Evolutionary conservation across 768 basidiomycete genomes (phyloP), one percentile per base, ranked within the genome.

Genomic region (Termitomyces sp.): DNA sequence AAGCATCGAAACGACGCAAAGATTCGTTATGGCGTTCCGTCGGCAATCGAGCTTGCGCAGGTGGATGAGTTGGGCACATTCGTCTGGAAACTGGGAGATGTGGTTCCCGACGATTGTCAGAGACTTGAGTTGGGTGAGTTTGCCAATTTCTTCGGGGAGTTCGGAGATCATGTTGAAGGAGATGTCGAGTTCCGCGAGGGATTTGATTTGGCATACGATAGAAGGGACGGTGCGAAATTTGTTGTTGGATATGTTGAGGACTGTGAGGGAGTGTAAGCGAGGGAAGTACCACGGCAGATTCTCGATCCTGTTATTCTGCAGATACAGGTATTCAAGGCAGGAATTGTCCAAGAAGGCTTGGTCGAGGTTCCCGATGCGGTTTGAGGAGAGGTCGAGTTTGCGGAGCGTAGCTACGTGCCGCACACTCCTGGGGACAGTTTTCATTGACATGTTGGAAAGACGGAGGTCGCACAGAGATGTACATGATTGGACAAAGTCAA

Each of bases 161-260:
- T 86, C 83, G 0, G 82, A 78, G 57, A 98, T 86, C 69, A 80
- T 84, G 75, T 99, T 99, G 79, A 98, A 98, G 0, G 97, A 98
- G 40, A 97, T 78, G 65, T 98, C 95, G 20, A 99, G 84, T 64
- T 95, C 92, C 38, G 80, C 74, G 20, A 99, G 81, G n/a, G 74
- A 79, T 5, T 76, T 71, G 66, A 98, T 82, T 59, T 87, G 76
- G 69, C 82, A 85, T 28, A 99, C 81, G 36, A 89, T 89, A 0
- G 75, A 62, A 0, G 96, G 96, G 52, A 98, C 78, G 7, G 66
- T 67, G 30, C 80, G 80, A 70, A 98, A 94, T 68, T 93, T 92
- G 78, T 98, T 99, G 72, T 98, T 98, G 54, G 94, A 96, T 57
- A 98, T 88, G 72, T 97, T 96, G 61, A 98, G 81, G 26, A 84